phyloP scores from a whole-genome alignment of 2,329 filamentous ascomycete species.

The Colletotrichum echinochloae region DNA sequence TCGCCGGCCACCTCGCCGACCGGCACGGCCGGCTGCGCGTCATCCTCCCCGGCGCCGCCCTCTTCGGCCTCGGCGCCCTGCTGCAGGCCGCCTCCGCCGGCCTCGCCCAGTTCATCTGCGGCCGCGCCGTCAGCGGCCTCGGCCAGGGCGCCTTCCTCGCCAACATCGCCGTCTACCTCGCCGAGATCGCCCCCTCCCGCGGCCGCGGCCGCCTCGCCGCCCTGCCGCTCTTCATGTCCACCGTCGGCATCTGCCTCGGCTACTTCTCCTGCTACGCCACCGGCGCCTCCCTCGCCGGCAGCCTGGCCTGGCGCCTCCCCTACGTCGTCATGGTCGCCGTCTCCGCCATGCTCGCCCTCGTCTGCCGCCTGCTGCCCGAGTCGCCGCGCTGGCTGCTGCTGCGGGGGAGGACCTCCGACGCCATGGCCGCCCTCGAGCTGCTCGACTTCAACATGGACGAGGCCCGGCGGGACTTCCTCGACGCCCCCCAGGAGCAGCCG shows the following conservation, averaged over 20 bases:
- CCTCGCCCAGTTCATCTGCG: conserved; percentile 65
- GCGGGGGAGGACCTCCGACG: conserved; percentile 60
- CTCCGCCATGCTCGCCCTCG: conserved; percentile 50
- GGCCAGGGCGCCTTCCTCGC: conserved; percentile 70
- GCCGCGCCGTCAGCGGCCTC: conserved; percentile 66
- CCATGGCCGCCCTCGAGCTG: conserved; percentile 54
- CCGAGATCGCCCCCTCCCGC: conserved; percentile 68
- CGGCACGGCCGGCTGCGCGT: conserved; percentile 61
- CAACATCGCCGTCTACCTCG: conserved; percentile 70
- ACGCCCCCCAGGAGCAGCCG: conserved; percentile 43
- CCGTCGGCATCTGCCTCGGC: conserved; percentile 63
- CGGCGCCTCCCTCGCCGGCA: conserved; percentile 53
- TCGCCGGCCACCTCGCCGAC: conserved; percentile 66
- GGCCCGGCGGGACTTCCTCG: conserved; percentile 61
- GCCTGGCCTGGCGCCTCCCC: conserved; percentile 67
- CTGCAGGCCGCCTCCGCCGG: conserved; percentile 62
- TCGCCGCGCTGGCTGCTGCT: conserved; percentile 69
- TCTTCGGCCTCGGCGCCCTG: conserved; percentile 65
- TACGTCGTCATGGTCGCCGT: conserved; percentile 62
- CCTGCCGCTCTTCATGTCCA: conserved; percentile 64
- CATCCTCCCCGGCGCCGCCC: conserved; percentile 59
- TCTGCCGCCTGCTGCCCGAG: conserved; percentile 61
- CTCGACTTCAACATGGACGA: conserved; percentile 59
- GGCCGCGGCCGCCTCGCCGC: conserved; percentile 63
- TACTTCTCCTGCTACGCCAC: conserved; percentile 73